Conservation (phyloP, 345 rosid genomes). For the Trapa incisa region DNA sequence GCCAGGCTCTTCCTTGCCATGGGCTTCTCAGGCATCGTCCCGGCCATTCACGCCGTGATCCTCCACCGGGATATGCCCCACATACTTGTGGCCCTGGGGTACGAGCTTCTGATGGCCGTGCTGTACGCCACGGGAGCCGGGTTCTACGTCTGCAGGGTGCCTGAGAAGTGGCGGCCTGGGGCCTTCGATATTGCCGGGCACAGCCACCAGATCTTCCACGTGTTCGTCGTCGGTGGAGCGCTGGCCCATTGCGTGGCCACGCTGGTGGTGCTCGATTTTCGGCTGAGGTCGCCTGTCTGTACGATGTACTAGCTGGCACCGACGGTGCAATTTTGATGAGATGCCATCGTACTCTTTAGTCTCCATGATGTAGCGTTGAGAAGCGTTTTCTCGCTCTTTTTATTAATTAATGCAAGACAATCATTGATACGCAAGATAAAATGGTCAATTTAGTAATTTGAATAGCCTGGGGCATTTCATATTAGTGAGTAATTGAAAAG, state of each 20-base stretch:
- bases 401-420: too few relatives aligned
- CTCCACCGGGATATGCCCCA: constrained; percentile 60
- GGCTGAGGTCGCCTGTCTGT: constrained; percentile 49
- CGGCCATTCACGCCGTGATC: constrained; percentile 62
- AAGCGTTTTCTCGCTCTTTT: too few relatives aligned
- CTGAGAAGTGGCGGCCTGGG: constrained; percentile 89
- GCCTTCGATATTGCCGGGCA: constrained; percentile 92
- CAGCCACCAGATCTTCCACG: constrained; percentile 92
- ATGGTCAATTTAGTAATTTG: too few relatives aligned
- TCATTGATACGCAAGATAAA: too few relatives aligned
- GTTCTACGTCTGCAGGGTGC: constrained; percentile 57
- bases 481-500: too few relatives aligned
- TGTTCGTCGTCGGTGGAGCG: constrained; percentile 79
- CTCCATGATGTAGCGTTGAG: too few relatives aligned
- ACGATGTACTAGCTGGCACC: constrained; percentile 4
- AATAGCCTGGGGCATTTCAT: too few relatives aligned
- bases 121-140: constrained; percentile 60
- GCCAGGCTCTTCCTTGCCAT: constrained; percentile 67
- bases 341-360: background rate
- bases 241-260: constrained; percentile 76
- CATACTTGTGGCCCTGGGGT: constrained; percentile 37
- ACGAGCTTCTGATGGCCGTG: constrained; percentile 71
- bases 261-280: constrained; percentile 63
- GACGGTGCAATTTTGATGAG: background rate
- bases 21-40: constrained; percentile 82